Evolutionary conservation across 805 yeast genomes (phyloP), one percentile per base, ranked within the genome.

Genomic region (Hanseniaspora mollemarum): DNA sequence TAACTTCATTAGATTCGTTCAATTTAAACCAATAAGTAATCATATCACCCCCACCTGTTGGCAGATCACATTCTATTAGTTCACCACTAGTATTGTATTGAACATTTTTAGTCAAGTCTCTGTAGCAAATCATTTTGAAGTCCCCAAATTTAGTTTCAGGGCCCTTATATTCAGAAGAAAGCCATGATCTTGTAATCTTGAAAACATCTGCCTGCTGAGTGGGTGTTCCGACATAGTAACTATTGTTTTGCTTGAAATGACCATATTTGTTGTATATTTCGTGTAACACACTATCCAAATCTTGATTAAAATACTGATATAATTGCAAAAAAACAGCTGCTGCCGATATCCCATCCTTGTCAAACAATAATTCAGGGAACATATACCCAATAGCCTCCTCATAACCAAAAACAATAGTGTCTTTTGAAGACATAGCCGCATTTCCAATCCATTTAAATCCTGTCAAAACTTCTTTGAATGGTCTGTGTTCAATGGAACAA

Each of bases 361-460:
- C 98, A 63, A 84, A 87, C 38, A 56, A 63, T 39, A 84, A 83
- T 16, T 77, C 73, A 19, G 77, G 67, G 59, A 87, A 86, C 96
- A 90, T 86, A 67, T 78, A 90, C 1, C 98, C 98, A 56, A 90
- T 83, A 2, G 97, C 97, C 62, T 90, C 98, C 65, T 90, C 98
- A 62, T 75, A 90, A 0, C 85, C 96, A 68, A 90, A 87, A 0
- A 95, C 94, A 1, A 88, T 95, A 3, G 49, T 62, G 0, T 60
- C 54, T 55, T 83, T 87, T 44, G 85, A 68, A 7, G 80, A 83
- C 32, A 82, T 77, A 1, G 95, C 92, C 55, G 78, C 76, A 61
- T 90, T 90, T 3, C 97, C 98, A 33, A 90, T 81, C 98, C 98
- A 90, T 67, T 90, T 90, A 71, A 90, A 90, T 1, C 98, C 98